A percentile compares a stretch with the other conserved stretches of the same genome.
Evolutionary conservation across 208 protist species (phyloP).

Genomic region (Novymonas esmeraldas): DNA sequence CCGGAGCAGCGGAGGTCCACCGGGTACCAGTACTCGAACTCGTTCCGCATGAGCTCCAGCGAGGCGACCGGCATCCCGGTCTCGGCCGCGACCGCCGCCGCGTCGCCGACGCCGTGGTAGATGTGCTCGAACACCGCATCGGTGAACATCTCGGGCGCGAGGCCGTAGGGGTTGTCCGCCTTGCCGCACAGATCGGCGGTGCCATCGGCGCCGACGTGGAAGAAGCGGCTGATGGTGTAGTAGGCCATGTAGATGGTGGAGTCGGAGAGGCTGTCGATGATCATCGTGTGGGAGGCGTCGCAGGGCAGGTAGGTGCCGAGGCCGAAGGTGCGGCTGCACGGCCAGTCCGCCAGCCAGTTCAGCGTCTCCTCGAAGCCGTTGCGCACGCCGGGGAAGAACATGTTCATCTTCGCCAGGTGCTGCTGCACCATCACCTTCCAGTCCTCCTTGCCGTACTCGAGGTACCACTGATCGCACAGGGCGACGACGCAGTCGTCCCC

Average conservation of each 20-base stretch:
- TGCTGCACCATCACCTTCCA: constrained; percentile 93
- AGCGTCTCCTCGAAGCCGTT: constrained; percentile 95
- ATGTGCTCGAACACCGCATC: constrained; percentile 96
- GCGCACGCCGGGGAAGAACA: constrained; percentile 92
- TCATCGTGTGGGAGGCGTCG: constrained; percentile 86
- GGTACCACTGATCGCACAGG: constrained; percentile 99
- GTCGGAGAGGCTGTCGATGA: constrained; percentile 99
- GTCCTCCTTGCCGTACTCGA: constrained; percentile 98
- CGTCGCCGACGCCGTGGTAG: constrained; percentile 79
- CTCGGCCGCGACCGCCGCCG: constrained; percentile 47
- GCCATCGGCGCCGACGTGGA: constrained; percentile 90
- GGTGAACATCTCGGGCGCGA: constrained; percentile 95
- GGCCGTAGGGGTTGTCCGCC: constrained; percentile 72
- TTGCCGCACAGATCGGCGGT: constrained; percentile 46
- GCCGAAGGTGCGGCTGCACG: constrained; percentile 99
- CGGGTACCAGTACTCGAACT: constrained; percentile 99
- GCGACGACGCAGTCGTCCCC: constrained; percentile 99
- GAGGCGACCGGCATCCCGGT: constrained; percentile 73
- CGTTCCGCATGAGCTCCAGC: constrained; percentile 89
- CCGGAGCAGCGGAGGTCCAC: constrained; percentile 99
- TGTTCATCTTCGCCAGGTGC: constrained; percentile 92
- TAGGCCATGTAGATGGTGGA: constrained; percentile 99
- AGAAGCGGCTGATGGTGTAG: constrained; percentile 99
- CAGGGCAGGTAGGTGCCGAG: constrained; percentile 99
- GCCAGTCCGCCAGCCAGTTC: constrained; percentile 99